These are phyloP conservation scores for Yamadazyma phyllophila DNA, from an alignment of 805 yeast species.

Conservation along the genomic window DNA sequence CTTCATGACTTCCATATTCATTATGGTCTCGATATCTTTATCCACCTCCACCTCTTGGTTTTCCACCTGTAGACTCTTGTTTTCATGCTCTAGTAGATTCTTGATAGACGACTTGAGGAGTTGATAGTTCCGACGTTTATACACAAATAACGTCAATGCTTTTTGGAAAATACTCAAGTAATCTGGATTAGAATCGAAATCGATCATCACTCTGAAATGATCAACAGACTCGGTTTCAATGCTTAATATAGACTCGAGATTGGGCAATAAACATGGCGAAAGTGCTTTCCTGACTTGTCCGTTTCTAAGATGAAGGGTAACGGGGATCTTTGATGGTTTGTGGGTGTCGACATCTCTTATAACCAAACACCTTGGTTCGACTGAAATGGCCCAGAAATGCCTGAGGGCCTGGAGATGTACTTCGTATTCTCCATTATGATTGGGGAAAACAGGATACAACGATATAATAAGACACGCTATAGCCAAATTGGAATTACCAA, in stretches of 20 bases:
- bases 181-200: slow-evolving; percentile 40
- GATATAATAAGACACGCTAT: slow-evolving; percentile 70
- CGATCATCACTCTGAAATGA: slow-evolving; percentile 54
- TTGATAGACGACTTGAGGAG: slow-evolving; percentile 32
- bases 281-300: slow-evolving; percentile 31
- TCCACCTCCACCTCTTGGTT: slow-evolving; percentile 26
- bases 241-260: slow-evolving; percentile 45
- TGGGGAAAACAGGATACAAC: slow-evolving; percentile 72
- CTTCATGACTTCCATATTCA: slow-evolving; percentile 23
- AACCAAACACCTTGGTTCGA: slow-evolving; percentile 77
- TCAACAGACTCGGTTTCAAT: slow-evolving; percentile 48
- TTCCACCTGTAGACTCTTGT: slow-evolving; percentile 25
- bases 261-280: slow-evolving; percentile 74
- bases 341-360: slow-evolving; percentile 66
- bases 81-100: slow-evolving; percentile 34
- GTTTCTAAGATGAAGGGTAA: slow-evolving; percentile 35
- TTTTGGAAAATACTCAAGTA: slow-evolving; percentile 43
- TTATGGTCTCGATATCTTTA: slow-evolving; percentile 22
- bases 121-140: slow-evolving; percentile 43
- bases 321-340: slow-evolving; percentile 50
- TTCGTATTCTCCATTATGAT: slow-evolving; percentile 36
- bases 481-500: slow-evolving; percentile 60
- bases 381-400: slow-evolving; percentile 87
- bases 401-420: slow-evolving; percentile 81
- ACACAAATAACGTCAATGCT: slow-evolving; percentile 50